Base-by-base conservation (phyloP, 2,329 filamentous ascomycete genomes). In the Fusarium buharicum region DNA sequence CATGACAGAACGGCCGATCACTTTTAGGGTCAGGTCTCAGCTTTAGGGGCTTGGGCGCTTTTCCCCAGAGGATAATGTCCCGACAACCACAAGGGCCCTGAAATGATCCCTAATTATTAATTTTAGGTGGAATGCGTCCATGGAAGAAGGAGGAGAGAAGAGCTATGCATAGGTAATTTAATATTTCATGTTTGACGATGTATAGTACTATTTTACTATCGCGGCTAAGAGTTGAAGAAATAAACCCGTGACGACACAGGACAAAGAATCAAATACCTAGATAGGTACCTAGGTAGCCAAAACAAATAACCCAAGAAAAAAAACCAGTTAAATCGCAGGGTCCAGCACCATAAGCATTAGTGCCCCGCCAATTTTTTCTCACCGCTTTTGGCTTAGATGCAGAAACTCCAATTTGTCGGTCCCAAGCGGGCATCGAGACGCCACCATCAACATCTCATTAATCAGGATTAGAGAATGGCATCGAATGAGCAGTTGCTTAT, bases 271-370 rank as follows among this genome's bases (percentile, higher is more conserved):
- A 49, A 51, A 47, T 36, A n/a, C n/a, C n/a, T n/a, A n/a, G n/a
- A n/a, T n/a, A n/a, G n/a, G n/a, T n/a, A n/a, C n/a, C n/a, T n/a
- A n/a, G n/a, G n/a, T n/a, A 47, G 20, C 33, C 31, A 53, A 51
- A 64, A 47, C 45, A 64, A 54, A 43, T 27, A 37, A 55, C 60
- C 36, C 16, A 28, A 17, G 28, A 18, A 51, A 58, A 54, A 58
- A 54, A 50, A 24, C 65, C 55, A 68, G 65, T 62, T 38, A 67
- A 31, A 68, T 66, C 49, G 59, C 63, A 68, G 66, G 66, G 66
- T 69, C 66, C 55, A 64, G 38, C 53, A 55, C 52, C 57, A 66
- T 39, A 48, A 54, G 24, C 34, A 31, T 43, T 51, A 40, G 47
- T 45, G 39, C 57, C 62, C 62, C 53, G 38, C 62, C 52, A 55